Evolutionary conservation across 352 stramenopile species (phyloP).

Genomic region (Elongisporangium anandrum): DNA sequence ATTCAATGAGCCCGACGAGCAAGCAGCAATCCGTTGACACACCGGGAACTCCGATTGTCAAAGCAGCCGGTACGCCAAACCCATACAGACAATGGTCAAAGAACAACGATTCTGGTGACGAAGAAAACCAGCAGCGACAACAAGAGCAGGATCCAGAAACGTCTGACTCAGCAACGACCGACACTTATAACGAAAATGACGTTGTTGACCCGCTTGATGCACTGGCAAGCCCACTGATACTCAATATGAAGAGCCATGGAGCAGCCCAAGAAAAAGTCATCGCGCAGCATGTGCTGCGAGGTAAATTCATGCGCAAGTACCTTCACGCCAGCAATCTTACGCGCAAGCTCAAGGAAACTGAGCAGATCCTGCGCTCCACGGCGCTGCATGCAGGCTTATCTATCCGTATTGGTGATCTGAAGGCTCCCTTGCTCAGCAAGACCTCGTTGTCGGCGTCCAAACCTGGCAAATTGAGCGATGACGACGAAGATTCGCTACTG

Average conservation of each 20-base stretch:
- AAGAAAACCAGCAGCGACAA: neutral
- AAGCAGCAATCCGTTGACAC: neutral
- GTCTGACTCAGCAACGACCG: neutral
- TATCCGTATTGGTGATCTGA: conserved; percentile 5
- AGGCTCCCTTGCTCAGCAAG: neutral
- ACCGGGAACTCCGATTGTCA: neutral
- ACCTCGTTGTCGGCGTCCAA: neutral
- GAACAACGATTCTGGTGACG: neutral
- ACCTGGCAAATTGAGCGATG: neutral
- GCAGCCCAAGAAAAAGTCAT: conserved; percentile 41
- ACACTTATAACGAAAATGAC: neutral
- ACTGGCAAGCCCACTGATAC: conserved; percentile 28
- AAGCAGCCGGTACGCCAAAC: neutral
- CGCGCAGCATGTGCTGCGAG: conserved; percentile 48
- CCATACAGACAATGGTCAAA: neutral
- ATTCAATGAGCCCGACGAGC: neutral
- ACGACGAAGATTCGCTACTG: conserved; percentile 9
- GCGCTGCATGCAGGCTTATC: conserved; percentile 18
- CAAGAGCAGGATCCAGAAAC: neutral
- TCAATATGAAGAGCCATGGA: conserved; percentile 20
- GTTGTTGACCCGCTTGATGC: conserved; percentile 9
- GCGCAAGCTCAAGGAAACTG: conserved; percentile 59
- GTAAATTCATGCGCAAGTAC: conserved; percentile 65
- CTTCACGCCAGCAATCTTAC: conserved; percentile 57
- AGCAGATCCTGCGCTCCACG: conserved; percentile 35